phyloP scores from a whole-genome alignment of 2,329 filamentous ascomycete genomes.

The Penicillium sp. region DNA sequence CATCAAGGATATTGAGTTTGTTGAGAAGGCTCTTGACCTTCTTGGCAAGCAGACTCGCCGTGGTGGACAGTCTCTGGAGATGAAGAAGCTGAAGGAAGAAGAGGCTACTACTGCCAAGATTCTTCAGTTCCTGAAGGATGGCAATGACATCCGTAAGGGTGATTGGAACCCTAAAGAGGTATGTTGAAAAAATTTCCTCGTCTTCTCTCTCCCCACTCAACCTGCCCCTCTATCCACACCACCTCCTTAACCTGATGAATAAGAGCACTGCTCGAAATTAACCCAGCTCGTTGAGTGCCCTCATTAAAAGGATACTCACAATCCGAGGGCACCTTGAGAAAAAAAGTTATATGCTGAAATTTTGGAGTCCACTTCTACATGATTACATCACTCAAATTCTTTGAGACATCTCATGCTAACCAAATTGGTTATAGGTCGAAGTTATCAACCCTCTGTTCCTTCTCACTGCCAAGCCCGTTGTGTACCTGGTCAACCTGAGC shows the following conservation, averaged over 20 bases:
- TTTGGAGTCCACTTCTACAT: slow-evolving; percentile 38
- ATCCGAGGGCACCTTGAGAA: slow-evolving; percentile 81
- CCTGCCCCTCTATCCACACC: neutral
- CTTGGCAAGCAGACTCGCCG: slow-evolving; percentile 91
- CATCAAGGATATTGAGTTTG: slow-evolving; percentile 98
- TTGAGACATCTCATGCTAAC: slow-evolving; percentile 21
- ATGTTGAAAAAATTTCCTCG: slow-evolving; percentile 34
- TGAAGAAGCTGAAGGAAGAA: slow-evolving; percentile 96
- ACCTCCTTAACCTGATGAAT: slow-evolving; percentile 77
- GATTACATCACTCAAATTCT: slow-evolving; percentile 15
- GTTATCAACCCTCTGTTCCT: slow-evolving; percentile 96
- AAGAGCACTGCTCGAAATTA: slow-evolving; percentile 93
- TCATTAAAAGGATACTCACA: slow-evolving; percentile 63
- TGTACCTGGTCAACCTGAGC: slow-evolving; percentile 94
- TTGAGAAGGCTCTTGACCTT: slow-evolving; percentile 89
- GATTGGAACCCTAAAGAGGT: slow-evolving; percentile 94
- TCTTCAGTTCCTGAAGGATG: slow-evolving; percentile 74
- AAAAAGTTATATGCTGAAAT: slow-evolving; percentile 68
- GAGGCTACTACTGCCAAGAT: slow-evolving; percentile 92
- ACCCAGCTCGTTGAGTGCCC: slow-evolving; percentile 98
- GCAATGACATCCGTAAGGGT: slow-evolving; percentile 91
- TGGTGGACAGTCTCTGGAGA: slow-evolving; percentile 92
- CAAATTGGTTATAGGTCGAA: slow-evolving; percentile 67
- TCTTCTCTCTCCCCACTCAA: slow-evolving; percentile 5
- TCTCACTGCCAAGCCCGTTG: slow-evolving; percentile 92